Conservation (phyloP, 257 asterid genomes). For the Linaria vulgaris region DNA sequence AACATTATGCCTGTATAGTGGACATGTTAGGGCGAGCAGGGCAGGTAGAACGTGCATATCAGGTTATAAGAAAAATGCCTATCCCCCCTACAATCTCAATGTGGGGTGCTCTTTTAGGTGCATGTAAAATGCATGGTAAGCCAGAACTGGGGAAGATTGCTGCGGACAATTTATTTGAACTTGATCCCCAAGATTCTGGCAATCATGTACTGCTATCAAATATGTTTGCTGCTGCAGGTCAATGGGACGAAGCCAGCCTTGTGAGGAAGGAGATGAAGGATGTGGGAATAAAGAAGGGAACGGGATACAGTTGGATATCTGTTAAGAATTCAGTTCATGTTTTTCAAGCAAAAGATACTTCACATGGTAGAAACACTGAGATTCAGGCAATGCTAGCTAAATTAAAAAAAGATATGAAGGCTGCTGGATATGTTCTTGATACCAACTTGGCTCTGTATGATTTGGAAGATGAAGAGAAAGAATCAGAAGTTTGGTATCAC, state of each 20-base stretch:
- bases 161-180: conserved; percentile 70
- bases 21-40: conserved; percentile 95
- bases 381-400: conserved; percentile 63
- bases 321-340: conserved; percentile 60
- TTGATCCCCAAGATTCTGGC: conserved; percentile 87
- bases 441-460: conserved; percentile 66
- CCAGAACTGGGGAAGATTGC: conserved; percentile 71
- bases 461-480: conserved; percentile 87
- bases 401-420: conserved; percentile 60
- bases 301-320: conserved; percentile 80
- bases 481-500: conserved; percentile 79
- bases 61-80: conserved; percentile 56
- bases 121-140: conserved; percentile 70
- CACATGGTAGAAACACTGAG: conserved; percentile 58
- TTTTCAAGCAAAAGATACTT: conserved; percentile 77
- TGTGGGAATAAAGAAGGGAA: conserved; percentile 79
- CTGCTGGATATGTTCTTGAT: conserved; percentile 71
- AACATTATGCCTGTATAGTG: conserved; percentile 85
- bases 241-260: conserved; percentile 78
- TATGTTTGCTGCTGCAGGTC: conserved; percentile 71
- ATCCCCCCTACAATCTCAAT: conserved; percentile 64
- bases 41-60: conserved; percentile 69
- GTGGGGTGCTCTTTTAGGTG: conserved; percentile 89
- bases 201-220: conserved; percentile 79
- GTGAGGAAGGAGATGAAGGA: conserved; percentile 77